Evolutionary conservation across 768 basidiomycete species (phyloP).

Genomic region (Lentinula aciculospora): DNA sequence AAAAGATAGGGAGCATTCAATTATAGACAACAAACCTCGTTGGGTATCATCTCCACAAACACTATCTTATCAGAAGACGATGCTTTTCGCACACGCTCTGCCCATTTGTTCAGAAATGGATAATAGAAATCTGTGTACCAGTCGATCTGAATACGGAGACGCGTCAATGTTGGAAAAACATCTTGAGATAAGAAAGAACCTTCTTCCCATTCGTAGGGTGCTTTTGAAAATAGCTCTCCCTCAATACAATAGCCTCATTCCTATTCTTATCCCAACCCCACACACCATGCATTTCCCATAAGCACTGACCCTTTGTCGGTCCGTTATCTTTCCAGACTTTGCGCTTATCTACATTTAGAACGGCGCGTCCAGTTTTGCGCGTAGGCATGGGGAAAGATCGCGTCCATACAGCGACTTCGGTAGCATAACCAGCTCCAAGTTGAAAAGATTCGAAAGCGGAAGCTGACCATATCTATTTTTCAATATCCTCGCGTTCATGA

Average conservation of each 20-base stretch:
- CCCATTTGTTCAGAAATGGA: constrained; percentile 71
- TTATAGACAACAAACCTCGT: constrained; percentile 55
- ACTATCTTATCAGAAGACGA: constrained; percentile 51
- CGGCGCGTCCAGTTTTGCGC: constrained; percentile 44
- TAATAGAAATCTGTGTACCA: constrained; percentile 87
- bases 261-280: constrained; percentile 82
- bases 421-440: constrained; percentile 86
- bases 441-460: constrained; percentile 86
- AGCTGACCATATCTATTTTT: constrained; percentile 35
- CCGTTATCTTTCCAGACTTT: constrained; percentile 73
- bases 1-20: background rate
- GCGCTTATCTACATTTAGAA: constrained; percentile 54
- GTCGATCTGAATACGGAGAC: constrained; percentile 47
- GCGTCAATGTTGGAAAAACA: background rate
- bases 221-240: constrained; percentile 79
- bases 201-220: constrained; percentile 59
- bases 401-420: constrained; percentile 70
- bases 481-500: background rate
- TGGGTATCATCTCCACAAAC: constrained; percentile 87
- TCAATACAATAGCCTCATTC: constrained; percentile 64
- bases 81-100: constrained; percentile 45
- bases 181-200: constrained; percentile 30
- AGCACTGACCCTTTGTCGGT: constrained; percentile 63
- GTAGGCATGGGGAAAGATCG: constrained; percentile 91
- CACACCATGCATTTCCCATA: constrained; percentile 91